Base-by-base conservation (phyloP, 169 alveolate genomes). In the Eimeria maxima region DNA sequence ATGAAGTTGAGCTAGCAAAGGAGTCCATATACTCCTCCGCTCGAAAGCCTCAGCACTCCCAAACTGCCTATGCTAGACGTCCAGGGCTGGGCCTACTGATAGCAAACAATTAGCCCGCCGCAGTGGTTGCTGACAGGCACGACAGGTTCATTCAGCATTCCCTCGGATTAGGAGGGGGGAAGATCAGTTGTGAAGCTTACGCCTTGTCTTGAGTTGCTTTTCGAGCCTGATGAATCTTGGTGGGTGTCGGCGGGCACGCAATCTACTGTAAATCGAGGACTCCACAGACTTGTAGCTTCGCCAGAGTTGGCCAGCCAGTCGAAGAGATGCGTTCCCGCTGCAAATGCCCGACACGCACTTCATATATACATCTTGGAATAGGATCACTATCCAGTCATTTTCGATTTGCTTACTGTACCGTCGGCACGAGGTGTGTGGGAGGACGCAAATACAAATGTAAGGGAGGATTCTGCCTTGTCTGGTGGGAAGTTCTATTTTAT, bases 181-280 rank as follows among this genome's bases (percentile, higher is more conserved):
- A 13, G n/a, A 10, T 33, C 14, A 33, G 80, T 24, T 45, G 50
- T 45, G 24, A n/a, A 65, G 76, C 38, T 63, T 7, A 24, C 73
- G 73, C 73, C 73, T 63, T 63, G 38, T 63, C 33, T 24, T 63
- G 38, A 29, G 47, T 69, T 69, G 24, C 27, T 69, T 27, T 69
- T 69, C 47, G 47, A 29, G 13, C 47, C 78, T 69, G 78, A 69
- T 27, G 78, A 69, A 45, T 29, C 47, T 22, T 69, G 78, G 22
- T 69, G 78, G 10, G 4, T 29, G 5, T 29, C 47, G 29, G 44
- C 44, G 27, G 78, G 24, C 10, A n/a, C 78, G 78, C 78, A 5
- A 45, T 69, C 90, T 10, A 81, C 73, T 81, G 90, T 81, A 47
- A 81, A 81, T 6, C 90, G 90, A 44, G 90, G 90, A 50, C 90